These are phyloP conservation scores for Dactylorhiza incarnata DNA, from an alignment of 106 monocot genomes.

Conservation along the genomic window DNA sequence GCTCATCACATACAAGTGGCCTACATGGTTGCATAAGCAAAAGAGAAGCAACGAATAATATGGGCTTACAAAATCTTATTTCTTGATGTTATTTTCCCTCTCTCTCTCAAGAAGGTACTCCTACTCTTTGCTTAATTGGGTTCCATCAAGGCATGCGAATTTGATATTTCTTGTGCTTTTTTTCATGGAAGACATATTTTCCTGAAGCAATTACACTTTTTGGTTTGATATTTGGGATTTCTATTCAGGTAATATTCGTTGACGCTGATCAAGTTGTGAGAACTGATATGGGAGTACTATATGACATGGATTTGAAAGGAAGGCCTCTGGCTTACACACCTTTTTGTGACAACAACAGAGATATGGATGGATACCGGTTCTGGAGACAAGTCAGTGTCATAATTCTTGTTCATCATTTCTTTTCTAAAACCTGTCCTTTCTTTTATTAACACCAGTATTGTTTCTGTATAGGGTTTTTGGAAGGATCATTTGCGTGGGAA, in stretches of 20 bases:
- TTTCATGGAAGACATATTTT: background rate
- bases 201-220: background rate
- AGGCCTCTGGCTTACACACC: conserved; percentile 94
- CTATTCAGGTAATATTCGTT: conserved; percentile 93
- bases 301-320: conserved; percentile 98
- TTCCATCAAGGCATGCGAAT: background rate
- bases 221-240: background rate
- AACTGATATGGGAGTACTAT: conserved; percentile 93
- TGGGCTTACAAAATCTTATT: conserved; percentile 99
- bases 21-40: conserved; percentile 98
- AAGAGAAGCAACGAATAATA: conserved; percentile 95
- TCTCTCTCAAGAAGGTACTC: conserved; percentile 79
- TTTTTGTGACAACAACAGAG: conserved; percentile 98
- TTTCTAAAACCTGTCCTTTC: background rate
- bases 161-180: background rate
- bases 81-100: conserved; percentile 96
- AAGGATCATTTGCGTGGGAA: conserved; percentile 92
- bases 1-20: conserved; percentile 98
- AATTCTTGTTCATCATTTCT: background rate
- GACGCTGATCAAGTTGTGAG: conserved; percentile 98
- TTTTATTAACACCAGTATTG: conserved; percentile 5
- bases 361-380: conserved; percentile 98
- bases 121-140: background rate
- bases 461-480: conserved; percentile 80
- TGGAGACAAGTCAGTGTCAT: conserved; percentile 77